Evolutionary conservation across 2,329 filamentous ascomycete genomes (phyloP).

Genomic region (Exophiala xenobiotica): DNA sequence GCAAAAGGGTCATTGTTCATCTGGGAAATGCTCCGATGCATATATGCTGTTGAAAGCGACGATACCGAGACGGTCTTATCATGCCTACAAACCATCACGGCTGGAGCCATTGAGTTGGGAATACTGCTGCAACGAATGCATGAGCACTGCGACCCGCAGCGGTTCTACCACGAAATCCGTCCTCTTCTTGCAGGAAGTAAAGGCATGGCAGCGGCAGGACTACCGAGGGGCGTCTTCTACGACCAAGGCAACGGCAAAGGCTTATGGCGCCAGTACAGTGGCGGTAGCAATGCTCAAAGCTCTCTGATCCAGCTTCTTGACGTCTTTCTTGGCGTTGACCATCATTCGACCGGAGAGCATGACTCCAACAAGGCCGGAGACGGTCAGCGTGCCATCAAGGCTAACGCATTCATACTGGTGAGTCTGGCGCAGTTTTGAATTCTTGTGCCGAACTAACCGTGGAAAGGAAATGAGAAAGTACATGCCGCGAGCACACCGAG

Average conservation of each 20-base stretch:
- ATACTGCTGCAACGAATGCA: slow-evolving; percentile 51
- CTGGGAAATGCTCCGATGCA: slow-evolving; percentile 47
- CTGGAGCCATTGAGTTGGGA: slow-evolving; percentile 43
- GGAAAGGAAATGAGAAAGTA: slow-evolving; percentile 53
- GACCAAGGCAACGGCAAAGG: slow-evolving; percentile 50
- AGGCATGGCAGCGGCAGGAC: slow-evolving; percentile 52
- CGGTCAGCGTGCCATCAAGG: slow-evolving; percentile 24
- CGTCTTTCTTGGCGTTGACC: slow-evolving; percentile 52
- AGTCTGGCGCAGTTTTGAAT: slow-evolving; percentile 7
- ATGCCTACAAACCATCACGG: slow-evolving; percentile 42
- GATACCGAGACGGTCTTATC: slow-evolving; percentile 40
- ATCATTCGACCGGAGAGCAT: slow-evolving; percentile 42
- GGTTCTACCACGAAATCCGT: slow-evolving; percentile 55
- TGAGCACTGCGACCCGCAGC: slow-evolving; percentile 48
- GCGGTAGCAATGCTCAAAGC: slow-evolving; percentile 57
- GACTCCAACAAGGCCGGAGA: slow-evolving; percentile 5
- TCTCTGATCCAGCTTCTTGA: slow-evolving; percentile 56
- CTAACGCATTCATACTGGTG: slow-evolving; percentile 36
- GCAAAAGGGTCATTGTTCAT: slow-evolving; percentile 50
- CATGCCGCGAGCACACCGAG: slow-evolving; percentile 54
- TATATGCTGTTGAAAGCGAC: slow-evolving; percentile 44
- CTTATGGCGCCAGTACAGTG: slow-evolving; percentile 52
- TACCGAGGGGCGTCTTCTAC: slow-evolving; percentile 48
- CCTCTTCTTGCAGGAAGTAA: slow-evolving; percentile 55
- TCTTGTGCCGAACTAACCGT: slow-evolving; percentile 10